phyloP scores from a whole-genome alignment of 75 land plant genomes.

The Selaginella moellendorffii region DNA sequence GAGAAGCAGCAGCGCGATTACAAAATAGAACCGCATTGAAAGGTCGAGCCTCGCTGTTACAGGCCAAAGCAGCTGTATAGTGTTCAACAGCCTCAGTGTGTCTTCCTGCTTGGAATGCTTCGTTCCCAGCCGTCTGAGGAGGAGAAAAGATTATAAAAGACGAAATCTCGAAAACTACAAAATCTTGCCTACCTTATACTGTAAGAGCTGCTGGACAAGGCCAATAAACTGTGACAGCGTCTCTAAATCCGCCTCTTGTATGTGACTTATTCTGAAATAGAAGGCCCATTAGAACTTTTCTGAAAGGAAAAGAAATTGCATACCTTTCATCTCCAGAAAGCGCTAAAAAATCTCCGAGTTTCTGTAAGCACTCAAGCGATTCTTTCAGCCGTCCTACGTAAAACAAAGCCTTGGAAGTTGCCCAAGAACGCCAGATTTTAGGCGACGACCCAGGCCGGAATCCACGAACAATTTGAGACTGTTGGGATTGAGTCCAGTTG shows the following conservation, averaged over 20 bases:
- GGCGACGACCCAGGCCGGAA: neutral
- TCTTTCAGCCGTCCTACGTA: slow-evolving; percentile 21
- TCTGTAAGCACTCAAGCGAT: slow-evolving; percentile 13
- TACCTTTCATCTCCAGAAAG: slow-evolving; percentile 5
- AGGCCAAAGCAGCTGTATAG: slow-evolving; percentile 80
- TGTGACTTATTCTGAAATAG: neutral
- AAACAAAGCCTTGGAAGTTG: slow-evolving; percentile 20
- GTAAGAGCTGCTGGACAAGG: slow-evolving; percentile 15
- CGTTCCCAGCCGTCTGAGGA: slow-evolving; percentile 77
- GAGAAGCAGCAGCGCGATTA: slow-evolving; percentile 97
- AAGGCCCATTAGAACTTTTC: no score
- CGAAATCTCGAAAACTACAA: no score
- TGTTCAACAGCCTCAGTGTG: slow-evolving; percentile 83
- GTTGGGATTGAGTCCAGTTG: slow-evolving; percentile 5
- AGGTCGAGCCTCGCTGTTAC: slow-evolving; percentile 75
- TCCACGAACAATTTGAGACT: neutral
- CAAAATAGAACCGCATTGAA: slow-evolving; percentile 87
- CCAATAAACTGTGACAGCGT: neutral
- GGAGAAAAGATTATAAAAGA: no score
- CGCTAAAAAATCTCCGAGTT: slow-evolving; percentile 1
- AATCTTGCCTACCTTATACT: slow-evolving; percentile 17
- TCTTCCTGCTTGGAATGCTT: slow-evolving; percentile 81
- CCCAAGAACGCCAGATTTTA: slow-evolving; percentile 15
- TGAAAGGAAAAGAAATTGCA: no score
- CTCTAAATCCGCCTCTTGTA: neutral